A percentile compares a stretch with the other conserved stretches of the same genome.
These are phyloP conservation scores for Xylariaceae sp. DNA, from an alignment of 2,329 filamentous ascomycete genomes.

Conservation along the genomic window DNA sequence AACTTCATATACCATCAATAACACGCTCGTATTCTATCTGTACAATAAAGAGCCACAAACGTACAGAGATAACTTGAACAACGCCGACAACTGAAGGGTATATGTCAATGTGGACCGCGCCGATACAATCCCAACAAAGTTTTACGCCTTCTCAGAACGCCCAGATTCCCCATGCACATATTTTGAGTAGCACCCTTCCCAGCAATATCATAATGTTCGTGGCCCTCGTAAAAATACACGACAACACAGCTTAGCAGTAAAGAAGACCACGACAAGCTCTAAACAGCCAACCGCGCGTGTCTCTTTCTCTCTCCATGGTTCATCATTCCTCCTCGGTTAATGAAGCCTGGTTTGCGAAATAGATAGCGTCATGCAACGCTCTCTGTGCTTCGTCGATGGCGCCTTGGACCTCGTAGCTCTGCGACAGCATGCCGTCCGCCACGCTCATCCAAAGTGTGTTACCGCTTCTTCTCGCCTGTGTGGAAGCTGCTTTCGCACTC, in stretches of 20 bases:
- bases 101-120: too few species aligned
- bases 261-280: slow-evolving; percentile 4
- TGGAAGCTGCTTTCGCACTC: slow-evolving; percentile 63
- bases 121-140: too few species aligned
- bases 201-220: too few species aligned
- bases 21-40: too few species aligned
- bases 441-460: slow-evolving; percentile 76
- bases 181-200: slow-evolving; percentile 5
- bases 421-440: slow-evolving; percentile 69
- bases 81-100: too few species aligned
- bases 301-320: too few species aligned
- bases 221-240: too few species aligned
- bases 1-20: too few species aligned
- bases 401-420: slow-evolving; percentile 69
- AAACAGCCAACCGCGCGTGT: too few species aligned
- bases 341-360: slow-evolving; percentile 25
- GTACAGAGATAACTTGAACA: too few species aligned
- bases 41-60: too few species aligned
- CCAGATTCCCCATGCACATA: slow-evolving; percentile 7
- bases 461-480: slow-evolving; percentile 63
- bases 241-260: slow-evolving; percentile 1
- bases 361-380: slow-evolving; percentile 24
- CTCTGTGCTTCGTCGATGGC: slow-evolving; percentile 52
- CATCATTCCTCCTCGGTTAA: slow-evolving; percentile 17
- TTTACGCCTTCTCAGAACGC: slow-evolving; percentile 13